Evolutionary conservation across 139 green algal genomes (phyloP), one percentile per base, ranked within the genome.

Genomic region (Tetratostichococcus sp.): DNA sequence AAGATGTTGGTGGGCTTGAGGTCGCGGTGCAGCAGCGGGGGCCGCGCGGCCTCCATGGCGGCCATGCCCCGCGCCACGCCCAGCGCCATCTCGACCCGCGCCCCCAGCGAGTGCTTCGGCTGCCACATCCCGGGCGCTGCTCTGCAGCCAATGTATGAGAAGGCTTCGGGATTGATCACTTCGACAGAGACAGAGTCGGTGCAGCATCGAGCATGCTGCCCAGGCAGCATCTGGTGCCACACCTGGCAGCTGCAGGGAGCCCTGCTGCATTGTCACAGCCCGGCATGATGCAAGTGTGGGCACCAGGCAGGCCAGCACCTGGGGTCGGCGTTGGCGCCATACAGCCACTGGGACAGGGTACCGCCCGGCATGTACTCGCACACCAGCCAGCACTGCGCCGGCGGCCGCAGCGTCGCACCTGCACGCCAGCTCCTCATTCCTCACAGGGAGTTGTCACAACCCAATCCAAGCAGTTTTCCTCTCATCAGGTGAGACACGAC

Each of bases 1-100:
- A 93, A 89, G 17, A 95, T 80, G 70, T 96, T 96, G 76, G 74
- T 79, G 50, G 92, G 90, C 85, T 97, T 97, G 59, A 97, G 79
- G 76, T 97, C 92, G 26, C 92, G 75, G 82, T 97, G 92, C 30
- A 96, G 70, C 22, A 97, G 79, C 17, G 91, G 86, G 0, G 92
- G 91, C 1, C 69, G 39, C 30, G 79, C 84, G 0, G 75, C 69
- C 76, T 94, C 89, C 65, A 95, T 74, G 6, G 91, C 91, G 65
- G 80, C 76, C 79, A 87, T 87, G 65, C 85, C 84, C 5, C 75
- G 75, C 35, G 81, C 85, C 30, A 90, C 81, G 26, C 80, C 87
- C 30, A 88, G 75, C 26, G 83, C 84, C 76, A 89, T 88, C 8
- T 72, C 70, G n/a, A 92, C 33, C 28, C 87, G 81, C 30, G 87